phyloP scores from a whole-genome alignment of 768 basidiomycete genomes.

The Sporobolomyces phaffii region DNA sequence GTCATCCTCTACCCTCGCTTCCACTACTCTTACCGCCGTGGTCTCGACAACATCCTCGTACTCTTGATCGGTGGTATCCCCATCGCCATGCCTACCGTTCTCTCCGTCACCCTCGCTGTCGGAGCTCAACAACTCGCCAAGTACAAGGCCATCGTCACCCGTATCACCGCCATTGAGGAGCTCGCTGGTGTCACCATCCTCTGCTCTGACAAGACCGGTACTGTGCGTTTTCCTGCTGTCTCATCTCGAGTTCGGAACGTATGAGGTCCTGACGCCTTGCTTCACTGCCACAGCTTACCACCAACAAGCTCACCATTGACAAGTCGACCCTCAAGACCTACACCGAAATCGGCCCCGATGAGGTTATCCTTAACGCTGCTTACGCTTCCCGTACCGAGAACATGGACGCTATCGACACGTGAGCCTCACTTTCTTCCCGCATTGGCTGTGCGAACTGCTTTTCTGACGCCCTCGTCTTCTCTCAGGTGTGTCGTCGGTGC shows the following conservation, averaged over 20 bases:
- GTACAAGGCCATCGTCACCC: constrained; percentile 99
- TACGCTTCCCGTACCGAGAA: constrained; percentile 98
- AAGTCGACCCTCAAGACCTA: constrained; percentile 84
- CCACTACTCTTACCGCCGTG: constrained; percentile 80
- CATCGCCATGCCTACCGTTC: constrained; percentile 98
- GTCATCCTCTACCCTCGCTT: constrained; percentile 88
- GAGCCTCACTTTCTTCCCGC: neutral
- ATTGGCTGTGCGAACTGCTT: neutral
- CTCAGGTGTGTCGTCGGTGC: constrained; percentile 66
- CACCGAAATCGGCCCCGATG: constrained; percentile 76
- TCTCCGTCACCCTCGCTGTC: constrained; percentile 96
- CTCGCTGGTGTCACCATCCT: constrained; percentile 96
- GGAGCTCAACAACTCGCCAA: constrained; percentile 98
- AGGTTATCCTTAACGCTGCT: constrained; percentile 86
- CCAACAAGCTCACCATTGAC: constrained; percentile 99
- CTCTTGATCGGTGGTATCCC: constrained; percentile 99
- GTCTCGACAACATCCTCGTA: constrained; percentile 94
- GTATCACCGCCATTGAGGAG: constrained; percentile 98
- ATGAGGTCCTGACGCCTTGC: neutral
- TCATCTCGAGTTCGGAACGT: too few relatives aligned
- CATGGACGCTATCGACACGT: constrained; percentile 88
- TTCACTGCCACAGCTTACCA: constrained; percentile 60
- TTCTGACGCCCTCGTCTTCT: neutral
- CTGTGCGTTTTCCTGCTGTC: constrained; percentile 18
- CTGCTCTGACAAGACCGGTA: constrained; percentile 79